phyloP scores from a whole-genome alignment of 441 rosid genomes.

The Geranium incanum region DNA sequence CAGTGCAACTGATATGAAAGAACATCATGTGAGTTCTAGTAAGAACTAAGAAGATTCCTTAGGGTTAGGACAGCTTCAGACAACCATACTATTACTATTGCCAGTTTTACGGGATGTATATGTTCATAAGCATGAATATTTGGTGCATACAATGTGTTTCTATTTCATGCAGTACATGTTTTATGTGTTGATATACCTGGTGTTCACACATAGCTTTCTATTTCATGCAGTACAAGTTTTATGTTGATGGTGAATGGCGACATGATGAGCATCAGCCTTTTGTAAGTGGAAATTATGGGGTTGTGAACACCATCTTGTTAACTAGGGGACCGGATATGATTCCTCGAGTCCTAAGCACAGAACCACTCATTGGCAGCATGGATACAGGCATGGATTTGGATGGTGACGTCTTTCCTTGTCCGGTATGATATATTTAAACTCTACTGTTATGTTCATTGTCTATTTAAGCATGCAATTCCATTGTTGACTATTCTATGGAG shows the following conservation, averaged over 20 bases:
- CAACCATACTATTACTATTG: too few species aligned
- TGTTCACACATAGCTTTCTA: conserved; percentile 19
- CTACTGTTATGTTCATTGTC: neutral
- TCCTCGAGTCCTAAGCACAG: conserved; percentile 35
- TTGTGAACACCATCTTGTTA: conserved; percentile 57
- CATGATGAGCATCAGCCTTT: conserved; percentile 55
- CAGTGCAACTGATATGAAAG: too few species aligned
- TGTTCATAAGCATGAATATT: too few species aligned
- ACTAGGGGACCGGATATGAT: conserved; percentile 34
- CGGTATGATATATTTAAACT: conserved; percentile 28
- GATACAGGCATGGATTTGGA: conserved; percentile 57
- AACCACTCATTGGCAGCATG: conserved; percentile 25
- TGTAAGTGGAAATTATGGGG: conserved; percentile 52
- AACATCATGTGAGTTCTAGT: too few species aligned
- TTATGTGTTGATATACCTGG: conserved; percentile 1
- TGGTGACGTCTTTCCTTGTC: conserved; percentile 31
- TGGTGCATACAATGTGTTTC: too few species aligned
- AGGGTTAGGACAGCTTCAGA: too few species aligned
- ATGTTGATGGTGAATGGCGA: conserved; percentile 61
- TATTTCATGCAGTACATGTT: too few species aligned
- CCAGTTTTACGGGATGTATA: too few species aligned
- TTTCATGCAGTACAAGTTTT: conserved; percentile 57
- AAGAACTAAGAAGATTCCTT: too few species aligned
- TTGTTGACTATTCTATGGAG: neutral
- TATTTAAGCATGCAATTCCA: neutral